A percentile compares a stretch with the other conserved stretches of the same genome.
Conservation (phyloP, 352 stramenopile genomes). For the Globisporangium acanthophoron region DNA sequence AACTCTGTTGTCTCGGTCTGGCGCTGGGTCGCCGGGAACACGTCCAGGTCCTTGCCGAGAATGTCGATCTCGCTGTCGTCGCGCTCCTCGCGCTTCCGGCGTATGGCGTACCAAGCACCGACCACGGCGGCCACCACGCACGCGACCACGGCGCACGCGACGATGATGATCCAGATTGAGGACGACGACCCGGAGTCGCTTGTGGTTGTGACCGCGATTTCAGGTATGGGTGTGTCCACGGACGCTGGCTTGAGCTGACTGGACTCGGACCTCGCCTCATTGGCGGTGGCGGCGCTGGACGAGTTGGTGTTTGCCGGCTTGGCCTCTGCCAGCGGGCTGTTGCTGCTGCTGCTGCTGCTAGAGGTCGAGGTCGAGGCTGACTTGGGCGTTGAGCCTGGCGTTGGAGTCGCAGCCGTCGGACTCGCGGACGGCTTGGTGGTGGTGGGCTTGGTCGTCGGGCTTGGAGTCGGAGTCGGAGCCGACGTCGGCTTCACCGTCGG, state of each 20-base stretch:
- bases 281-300: background rate
- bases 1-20: slow-evolving; percentile 2
- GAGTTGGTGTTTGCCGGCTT: background rate
- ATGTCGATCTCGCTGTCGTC: background rate
- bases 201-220: background rate
- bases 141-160: slow-evolving; percentile 4
- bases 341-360: background rate
- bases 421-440: background rate
- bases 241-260: slow-evolving; percentile 4
- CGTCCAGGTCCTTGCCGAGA: slow-evolving; percentile 1
- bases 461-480: slow-evolving; percentile 1
- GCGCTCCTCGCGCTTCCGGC: background rate
- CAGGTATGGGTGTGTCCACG: background rate
- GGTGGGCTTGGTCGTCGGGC: background rate
- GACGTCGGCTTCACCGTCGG: background rate
- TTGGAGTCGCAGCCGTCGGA: background rate
- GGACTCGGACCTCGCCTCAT: background rate
- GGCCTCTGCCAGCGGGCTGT: background rate
- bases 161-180: slow-evolving; percentile 8
- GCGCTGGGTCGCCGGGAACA: background rate
- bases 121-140: slow-evolving; percentile 8
- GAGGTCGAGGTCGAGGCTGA: background rate
- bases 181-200: slow-evolving; percentile 2
- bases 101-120: slow-evolving; percentile 3
- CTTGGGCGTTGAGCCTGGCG: background rate